Conservation (phyloP, 208 protist genomes). For the Crithidia sp. region DNA sequence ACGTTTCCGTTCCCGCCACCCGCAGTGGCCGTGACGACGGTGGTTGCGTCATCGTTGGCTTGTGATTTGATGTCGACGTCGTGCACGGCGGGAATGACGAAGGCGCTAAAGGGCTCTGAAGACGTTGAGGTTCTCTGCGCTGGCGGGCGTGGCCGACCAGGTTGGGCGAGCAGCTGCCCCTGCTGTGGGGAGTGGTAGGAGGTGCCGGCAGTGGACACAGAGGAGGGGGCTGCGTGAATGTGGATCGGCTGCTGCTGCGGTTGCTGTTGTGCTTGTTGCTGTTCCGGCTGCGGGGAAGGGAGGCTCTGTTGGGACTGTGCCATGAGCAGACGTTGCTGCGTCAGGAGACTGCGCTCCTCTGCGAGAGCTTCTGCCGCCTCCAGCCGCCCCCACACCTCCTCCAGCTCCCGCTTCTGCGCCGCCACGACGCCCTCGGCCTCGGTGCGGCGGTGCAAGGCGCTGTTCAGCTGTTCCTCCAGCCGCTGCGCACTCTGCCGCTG, state of each 20-base stretch:
- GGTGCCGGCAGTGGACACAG: background rate
- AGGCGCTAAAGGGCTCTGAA: background rate
- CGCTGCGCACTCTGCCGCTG: conserved; percentile 11
- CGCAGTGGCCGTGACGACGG: background rate
- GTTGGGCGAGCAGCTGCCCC: background rate
- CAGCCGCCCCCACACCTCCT: conserved; percentile 47
- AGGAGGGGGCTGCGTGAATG: background rate
- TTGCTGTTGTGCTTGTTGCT: background rate
- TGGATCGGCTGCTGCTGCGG: background rate
- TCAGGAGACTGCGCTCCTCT: conserved; percentile 20
- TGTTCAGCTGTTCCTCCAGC: conserved; percentile 52
- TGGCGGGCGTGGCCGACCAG: background rate
- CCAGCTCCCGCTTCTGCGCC: conserved; percentile 40
- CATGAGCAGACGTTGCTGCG: conserved; percentile 22
- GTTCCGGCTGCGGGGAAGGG: background rate
- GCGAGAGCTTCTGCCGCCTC: conserved; percentile 36
- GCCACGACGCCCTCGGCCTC: conserved; percentile 20
- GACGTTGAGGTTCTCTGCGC: background rate
- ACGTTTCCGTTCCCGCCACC: background rate
- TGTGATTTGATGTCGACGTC: conserved; percentile 12
- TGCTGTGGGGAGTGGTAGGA: background rate
- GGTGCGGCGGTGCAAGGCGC: conserved; percentile 36
- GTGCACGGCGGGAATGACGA: background rate
- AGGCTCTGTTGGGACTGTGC: background rate
- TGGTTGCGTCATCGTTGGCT: conserved; percentile 8